Percentiles rank a stretch among this genome's conserved stretches.
Evolutionary conservation across 306 rosid species (phyloP).

Genomic region (Vachellia pachyceras): DNA sequence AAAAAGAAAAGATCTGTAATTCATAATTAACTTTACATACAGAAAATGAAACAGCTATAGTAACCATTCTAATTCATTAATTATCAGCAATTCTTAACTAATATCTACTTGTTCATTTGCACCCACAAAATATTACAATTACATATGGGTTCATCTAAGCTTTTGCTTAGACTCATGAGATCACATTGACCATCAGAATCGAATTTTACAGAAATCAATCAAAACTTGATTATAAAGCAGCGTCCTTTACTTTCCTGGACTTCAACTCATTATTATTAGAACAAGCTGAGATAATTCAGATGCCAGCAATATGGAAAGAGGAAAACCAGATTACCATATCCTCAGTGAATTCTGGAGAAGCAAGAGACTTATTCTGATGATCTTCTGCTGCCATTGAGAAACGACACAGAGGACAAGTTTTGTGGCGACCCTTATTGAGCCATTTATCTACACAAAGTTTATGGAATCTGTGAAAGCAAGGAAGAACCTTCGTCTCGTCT

Average conservation of each 20-base stretch:
- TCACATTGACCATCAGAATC: not conserved
- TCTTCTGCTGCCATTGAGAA: constrained; percentile 61
- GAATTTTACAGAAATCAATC: not conserved
- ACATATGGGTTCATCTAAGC: constrained; percentile 15
- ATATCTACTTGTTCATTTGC: no score
- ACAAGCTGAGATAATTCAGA: constrained; percentile 36
- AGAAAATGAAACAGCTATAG: not conserved
- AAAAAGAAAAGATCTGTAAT: not conserved
- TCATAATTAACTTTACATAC: not conserved
- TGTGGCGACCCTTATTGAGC: constrained; percentile 64
- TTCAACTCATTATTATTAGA: not conserved
- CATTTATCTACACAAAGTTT: constrained; percentile 78
- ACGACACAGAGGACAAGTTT: constrained; percentile 84
- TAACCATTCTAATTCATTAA: not conserved
- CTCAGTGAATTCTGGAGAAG: constrained; percentile 74
- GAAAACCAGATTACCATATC: constrained; percentile 92
- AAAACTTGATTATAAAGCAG: not conserved
- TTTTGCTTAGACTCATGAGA: not conserved
- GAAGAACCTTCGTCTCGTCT: constrained; percentile 64
- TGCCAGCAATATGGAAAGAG: constrained; percentile 87
- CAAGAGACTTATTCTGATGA: constrained; percentile 37
- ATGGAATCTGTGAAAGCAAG: constrained; percentile 85
- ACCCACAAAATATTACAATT: constrained; percentile 1
- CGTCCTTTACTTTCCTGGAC: not conserved
- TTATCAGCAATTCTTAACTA: no score